A percentile compares a stretch with the other conserved stretches of the same genome.
Conservation (phyloP, 495 filamentous ascomycete genomes). For the Aspergillus funiculosus region DNA sequence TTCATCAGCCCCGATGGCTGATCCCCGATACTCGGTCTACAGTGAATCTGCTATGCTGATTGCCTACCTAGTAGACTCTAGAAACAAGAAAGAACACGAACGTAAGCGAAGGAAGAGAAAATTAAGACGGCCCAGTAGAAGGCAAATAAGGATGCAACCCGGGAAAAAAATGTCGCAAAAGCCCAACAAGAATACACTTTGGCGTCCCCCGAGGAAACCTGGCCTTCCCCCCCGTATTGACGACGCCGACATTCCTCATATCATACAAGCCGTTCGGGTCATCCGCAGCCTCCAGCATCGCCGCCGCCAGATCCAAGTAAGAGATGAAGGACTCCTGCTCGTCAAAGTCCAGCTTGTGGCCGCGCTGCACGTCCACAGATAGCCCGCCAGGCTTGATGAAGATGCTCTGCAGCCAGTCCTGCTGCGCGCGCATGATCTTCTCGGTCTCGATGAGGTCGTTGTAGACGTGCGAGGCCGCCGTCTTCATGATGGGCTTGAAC, state of each 20-base stretch:
- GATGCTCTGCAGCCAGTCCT: conserved; percentile 32
- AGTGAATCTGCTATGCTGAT: no score
- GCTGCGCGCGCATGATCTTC: conserved; percentile 28
- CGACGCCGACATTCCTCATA: conserved; percentile 33
- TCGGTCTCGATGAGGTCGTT: conserved; percentile 27
- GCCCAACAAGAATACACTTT: conserved; percentile 16
- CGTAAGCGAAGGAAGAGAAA: neutral
- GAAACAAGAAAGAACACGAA: neutral
- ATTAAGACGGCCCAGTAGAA: conserved; percentile 5
- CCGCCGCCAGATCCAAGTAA: conserved; percentile 43
- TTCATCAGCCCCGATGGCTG: no score
- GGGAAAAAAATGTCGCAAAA: conserved; percentile 34
- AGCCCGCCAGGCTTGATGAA: conserved; percentile 43
- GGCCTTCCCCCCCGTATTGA: conserved; percentile 16
- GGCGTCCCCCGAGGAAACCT: conserved; percentile 21
- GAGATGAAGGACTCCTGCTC: conserved; percentile 29
- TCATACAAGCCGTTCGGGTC: conserved; percentile 30
- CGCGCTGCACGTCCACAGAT: conserved; percentile 29
- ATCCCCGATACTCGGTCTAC: no score
- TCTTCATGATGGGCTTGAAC: conserved; percentile 1
- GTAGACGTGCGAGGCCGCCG: conserved; percentile 4
- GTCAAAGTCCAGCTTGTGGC: conserved; percentile 33
- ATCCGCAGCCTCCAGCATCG: conserved; percentile 44
- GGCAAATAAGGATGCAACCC: conserved; percentile 30
- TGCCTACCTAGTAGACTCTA: neutral